phyloP scores from a whole-genome alignment of 2,329 filamentous ascomycete genomes.

The Colletotrichum lini region DNA sequence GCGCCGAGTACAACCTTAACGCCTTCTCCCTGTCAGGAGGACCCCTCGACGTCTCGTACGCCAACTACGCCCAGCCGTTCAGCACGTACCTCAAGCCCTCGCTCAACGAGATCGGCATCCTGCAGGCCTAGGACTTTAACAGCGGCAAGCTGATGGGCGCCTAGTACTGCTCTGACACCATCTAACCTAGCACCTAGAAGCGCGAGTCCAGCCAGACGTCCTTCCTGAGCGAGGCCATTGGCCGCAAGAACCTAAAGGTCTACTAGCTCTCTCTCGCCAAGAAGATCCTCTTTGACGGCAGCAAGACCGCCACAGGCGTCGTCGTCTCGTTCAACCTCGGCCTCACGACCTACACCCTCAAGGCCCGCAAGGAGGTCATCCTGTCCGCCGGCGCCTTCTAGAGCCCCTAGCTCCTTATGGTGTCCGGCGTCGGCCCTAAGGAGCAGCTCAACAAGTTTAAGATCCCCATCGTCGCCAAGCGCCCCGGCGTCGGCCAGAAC shows the following conservation, averaged over 20 bases:
- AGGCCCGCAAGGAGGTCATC: slow-evolving; percentile 75
- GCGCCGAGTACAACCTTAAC: slow-evolving; percentile 48
- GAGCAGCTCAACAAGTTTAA: slow-evolving; percentile 54
- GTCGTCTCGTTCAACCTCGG: slow-evolving; percentile 46
- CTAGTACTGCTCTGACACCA: slow-evolving; percentile 48
- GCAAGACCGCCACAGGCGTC: slow-evolving; percentile 59
- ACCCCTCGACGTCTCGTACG: slow-evolving; percentile 47
- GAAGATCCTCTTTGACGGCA: slow-evolving; percentile 59
- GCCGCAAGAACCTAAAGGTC: slow-evolving; percentile 53
- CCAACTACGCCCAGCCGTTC: slow-evolving; percentile 47
- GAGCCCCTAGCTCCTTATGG: slow-evolving; percentile 77
- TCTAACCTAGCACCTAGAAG: slow-evolving; percentile 47
- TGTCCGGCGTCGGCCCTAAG: slow-evolving; percentile 66
- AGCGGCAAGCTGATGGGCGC: slow-evolving; percentile 57
- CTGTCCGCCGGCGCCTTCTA: slow-evolving; percentile 86
- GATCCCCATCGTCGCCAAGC: slow-evolving; percentile 63
- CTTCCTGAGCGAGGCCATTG: slow-evolving; percentile 50
- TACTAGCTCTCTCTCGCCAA: slow-evolving; percentile 59
- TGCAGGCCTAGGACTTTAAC: slow-evolving; percentile 53
- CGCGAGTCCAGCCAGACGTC: slow-evolving; percentile 55
- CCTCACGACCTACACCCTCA: slow-evolving; percentile 36
- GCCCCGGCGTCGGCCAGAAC: slow-evolving; percentile 84
- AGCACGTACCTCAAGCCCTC: slow-evolving; percentile 47
- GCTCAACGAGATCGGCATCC: slow-evolving; percentile 59
- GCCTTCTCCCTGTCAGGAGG: slow-evolving; percentile 47